Conservation (phyloP, 208 protist genomes). For the Naegleria lovaniensis region DNA sequence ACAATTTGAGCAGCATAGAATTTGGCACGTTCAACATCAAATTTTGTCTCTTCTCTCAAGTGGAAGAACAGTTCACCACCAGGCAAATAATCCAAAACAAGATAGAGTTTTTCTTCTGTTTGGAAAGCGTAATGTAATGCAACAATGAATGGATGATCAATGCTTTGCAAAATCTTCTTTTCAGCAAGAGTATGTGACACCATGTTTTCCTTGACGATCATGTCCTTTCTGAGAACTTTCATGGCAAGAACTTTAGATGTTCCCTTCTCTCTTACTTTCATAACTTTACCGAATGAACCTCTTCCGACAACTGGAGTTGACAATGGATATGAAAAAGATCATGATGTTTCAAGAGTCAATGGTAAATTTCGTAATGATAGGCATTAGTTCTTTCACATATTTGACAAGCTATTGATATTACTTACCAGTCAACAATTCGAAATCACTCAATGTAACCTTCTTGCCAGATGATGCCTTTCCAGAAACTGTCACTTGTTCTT, state of each 20-base stretch:
- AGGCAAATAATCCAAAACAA: constrained; percentile 80
- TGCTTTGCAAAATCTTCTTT: constrained; percentile 44
- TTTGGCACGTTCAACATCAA: constrained; percentile 63
- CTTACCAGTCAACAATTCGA: not conserved
- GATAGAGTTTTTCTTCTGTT: constrained; percentile 74
- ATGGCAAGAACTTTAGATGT: constrained; percentile 52
- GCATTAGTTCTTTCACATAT: no score
- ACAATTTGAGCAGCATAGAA: constrained; percentile 80
- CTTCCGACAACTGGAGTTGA: constrained; percentile 60
- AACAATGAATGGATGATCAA: constrained; percentile 81
- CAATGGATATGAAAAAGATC: no score
- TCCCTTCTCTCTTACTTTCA: constrained; percentile 64
- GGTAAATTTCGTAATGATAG: no score
- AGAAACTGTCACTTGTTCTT: not conserved
- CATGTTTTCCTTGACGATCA: constrained; percentile 27
- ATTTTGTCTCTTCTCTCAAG: constrained; percentile 45
- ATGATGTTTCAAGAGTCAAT: no score
- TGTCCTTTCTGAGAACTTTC: constrained; percentile 51
- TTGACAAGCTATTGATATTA: no score
- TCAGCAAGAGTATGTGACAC: constrained; percentile 59
- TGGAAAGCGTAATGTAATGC: constrained; percentile 89
- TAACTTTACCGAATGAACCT: constrained; percentile 85
- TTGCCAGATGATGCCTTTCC: not conserved
- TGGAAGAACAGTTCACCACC: constrained; percentile 75
- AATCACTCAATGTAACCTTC: not conserved